Base-by-base conservation (phyloP, 352 stramenopile species). In the Aphanomyces invadans region DNA sequence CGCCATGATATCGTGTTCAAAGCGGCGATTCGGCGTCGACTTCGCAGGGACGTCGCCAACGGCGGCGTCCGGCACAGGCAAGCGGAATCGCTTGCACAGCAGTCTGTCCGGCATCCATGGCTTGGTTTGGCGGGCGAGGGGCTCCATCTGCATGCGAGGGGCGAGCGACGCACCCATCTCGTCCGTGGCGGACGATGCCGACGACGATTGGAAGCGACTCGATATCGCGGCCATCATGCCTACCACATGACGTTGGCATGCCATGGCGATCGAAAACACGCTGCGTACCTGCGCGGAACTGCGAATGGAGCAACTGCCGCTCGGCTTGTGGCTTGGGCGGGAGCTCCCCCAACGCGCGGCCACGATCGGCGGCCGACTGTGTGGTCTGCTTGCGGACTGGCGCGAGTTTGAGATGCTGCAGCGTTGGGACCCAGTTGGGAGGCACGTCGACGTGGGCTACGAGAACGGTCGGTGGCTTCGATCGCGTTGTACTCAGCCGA, bases 11-110 rank as follows among this genome's bases (percentile, higher is more conserved):
- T 92, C 81, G 10, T 84, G 73, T 29, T 88, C 75, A 55, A 90
- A 94, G 29, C 90, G 66, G 25, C 88, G 75, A 1, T 51, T 71
- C 0, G n/a, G 31, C 28, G 26, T 25, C 55, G 60, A n/a, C 51
- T 65, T 65, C 4, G 33, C 33, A 11, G 42, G 19, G 2, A 11
- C 55, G 9, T 64, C 55, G 7, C 7, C 36, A 1, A 73, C 67
- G 0, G 73, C 73, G n/a, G 19, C 67, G 46, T 70, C 73, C 25
- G 71, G 38, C 33, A 81, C 89, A 38, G 89, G 87, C 1, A 90
- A 77, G 39, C 78, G 82, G 62, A 92, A 95, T 4, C 86, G 86
- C 66, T 95, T 95, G 70, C 86, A 92, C 0, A 95, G 73, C 23
- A 95, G 51, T 9, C 75, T 70, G 31, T 80, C 82, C 3, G 86